Conservation (phyloP, 805 yeast genomes). For the Candida krabiensis region DNA sequence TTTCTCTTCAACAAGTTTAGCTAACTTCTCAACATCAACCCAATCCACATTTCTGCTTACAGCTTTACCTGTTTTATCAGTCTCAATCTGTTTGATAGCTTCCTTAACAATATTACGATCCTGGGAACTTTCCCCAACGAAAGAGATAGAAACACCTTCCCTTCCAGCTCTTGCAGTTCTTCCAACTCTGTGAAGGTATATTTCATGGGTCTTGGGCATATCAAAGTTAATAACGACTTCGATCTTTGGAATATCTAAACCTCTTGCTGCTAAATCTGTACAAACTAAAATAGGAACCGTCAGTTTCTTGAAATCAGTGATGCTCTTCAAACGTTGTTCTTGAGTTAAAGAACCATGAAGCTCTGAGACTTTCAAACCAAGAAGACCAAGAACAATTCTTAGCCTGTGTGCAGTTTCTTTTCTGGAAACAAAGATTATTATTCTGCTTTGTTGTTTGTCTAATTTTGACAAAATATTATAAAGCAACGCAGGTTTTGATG, state of each 20-base stretch:
- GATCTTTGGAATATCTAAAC: constrained; percentile 97
- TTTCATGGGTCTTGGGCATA: constrained; percentile 90
- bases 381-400: constrained; percentile 69
- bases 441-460: constrained; percentile 65
- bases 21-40: constrained; percentile 73
- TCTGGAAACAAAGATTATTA: constrained; percentile 88
- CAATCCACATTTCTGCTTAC: constrained; percentile 93
- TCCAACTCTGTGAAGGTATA: constrained; percentile 96
- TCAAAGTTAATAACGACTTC: constrained; percentile 93
- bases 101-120: constrained; percentile 91
- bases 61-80: constrained; percentile 52
- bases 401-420: constrained; percentile 88
- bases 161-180: constrained; percentile 99
- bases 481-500: constrained; percentile 78
- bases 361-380: constrained; percentile 78
- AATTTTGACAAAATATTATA: constrained; percentile 67
- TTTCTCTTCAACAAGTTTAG: constrained; percentile 60
- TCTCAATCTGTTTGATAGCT: constrained; percentile 70
- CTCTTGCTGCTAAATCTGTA: constrained; percentile 99
- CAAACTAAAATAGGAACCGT: constrained; percentile 86
- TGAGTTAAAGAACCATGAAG: constrained; percentile 83
- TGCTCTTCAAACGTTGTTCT: constrained; percentile 88
- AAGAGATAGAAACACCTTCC: constrained; percentile 87
- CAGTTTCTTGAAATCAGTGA: constrained; percentile 77
- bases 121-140: constrained; percentile 88